Evolutionary conservation across 2,329 filamentous ascomycete genomes (phyloP).

Genomic region (Xylaria sp.): DNA sequence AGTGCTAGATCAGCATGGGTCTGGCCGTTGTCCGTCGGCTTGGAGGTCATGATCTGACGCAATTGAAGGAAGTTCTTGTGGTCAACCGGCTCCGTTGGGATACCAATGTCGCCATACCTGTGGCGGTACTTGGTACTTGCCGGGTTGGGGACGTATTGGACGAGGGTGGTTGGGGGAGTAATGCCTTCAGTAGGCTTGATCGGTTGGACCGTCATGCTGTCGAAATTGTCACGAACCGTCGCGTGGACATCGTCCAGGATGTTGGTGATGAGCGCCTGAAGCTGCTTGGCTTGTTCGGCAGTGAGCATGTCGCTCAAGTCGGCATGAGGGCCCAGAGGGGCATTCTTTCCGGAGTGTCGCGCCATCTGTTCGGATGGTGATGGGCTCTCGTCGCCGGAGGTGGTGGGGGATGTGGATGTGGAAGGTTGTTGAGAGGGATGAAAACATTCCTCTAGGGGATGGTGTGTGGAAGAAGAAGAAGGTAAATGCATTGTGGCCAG

Average conservation of each 20-base stretch:
- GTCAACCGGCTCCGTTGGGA: conserved; percentile 18
- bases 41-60: conserved; percentile 18
- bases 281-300: conserved; percentile 45
- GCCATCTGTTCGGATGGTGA: conserved; percentile 19
- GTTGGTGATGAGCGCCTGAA: conserved; percentile 46
- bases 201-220: conserved; percentile 37
- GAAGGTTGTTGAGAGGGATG: conserved; percentile 15
- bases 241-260: conserved; percentile 53
- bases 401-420: conserved; percentile 9
- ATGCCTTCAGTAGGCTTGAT: conserved; percentile 29
- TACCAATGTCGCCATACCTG: conserved; percentile 26
- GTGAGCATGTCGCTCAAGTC: conserved; percentile 49
- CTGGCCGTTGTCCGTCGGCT: conserved; percentile 4
- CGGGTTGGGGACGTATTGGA: conserved; percentile 34
- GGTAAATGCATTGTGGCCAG: conserved; percentile 7
- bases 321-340: conserved; percentile 39
- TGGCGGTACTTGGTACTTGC: conserved; percentile 29
- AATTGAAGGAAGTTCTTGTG: conserved; percentile 23
- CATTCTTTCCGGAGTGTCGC: conserved; percentile 16
- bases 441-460: background rate
- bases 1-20: conserved; percentile 21
- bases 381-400: conserved; percentile 26
- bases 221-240: conserved; percentile 48
- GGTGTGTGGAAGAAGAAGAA: background rate
- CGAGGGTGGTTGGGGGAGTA: conserved; percentile 27